Conservation (phyloP, 2,329 filamentous ascomycete species). For the Cytospora mali region DNA sequence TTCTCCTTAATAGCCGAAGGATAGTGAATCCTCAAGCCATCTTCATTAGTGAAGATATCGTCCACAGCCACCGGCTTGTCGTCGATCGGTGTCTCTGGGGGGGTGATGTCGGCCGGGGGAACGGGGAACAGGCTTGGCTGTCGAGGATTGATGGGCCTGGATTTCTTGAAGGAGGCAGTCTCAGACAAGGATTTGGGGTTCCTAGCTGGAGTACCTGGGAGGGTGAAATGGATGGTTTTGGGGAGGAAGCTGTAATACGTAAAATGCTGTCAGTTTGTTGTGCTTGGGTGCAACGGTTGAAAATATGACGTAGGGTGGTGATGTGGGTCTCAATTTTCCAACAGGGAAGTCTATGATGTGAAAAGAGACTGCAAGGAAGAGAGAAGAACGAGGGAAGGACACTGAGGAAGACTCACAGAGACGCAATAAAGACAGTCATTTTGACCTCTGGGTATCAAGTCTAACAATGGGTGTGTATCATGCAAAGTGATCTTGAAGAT, state of each 20-base stretch:
- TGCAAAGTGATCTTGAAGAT: background rate
- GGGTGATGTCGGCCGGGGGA: conserved; percentile 52
- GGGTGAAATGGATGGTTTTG: conserved; percentile 86
- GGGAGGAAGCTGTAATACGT: conserved; percentile 76
- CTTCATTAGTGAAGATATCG: conserved; percentile 60
- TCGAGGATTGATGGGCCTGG: conserved; percentile 36
- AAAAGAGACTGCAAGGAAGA: background rate
- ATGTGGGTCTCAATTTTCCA: conserved; percentile 18
- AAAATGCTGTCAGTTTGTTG: conserved; percentile 21
- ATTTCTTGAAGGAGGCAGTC: conserved; percentile 37
- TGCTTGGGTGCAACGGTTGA: background rate
- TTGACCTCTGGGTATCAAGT: conserved; percentile 33
- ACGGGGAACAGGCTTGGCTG: conserved; percentile 57
- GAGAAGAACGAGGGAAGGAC: background rate
- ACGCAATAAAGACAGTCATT: conserved; percentile 56
- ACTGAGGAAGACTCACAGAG: conserved; percentile 44
- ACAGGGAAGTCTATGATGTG: background rate
- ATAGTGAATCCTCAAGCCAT: conserved; percentile 60
- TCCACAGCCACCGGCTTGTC: conserved; percentile 43
- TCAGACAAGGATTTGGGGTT: conserved; percentile 28
- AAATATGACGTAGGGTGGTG: conserved; percentile 22
- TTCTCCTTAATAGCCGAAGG: conserved; percentile 39
- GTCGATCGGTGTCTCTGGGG: conserved; percentile 57
- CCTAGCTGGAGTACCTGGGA: conserved; percentile 56
- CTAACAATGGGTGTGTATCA: conserved; percentile 4